Percentiles rank a stretch among this genome's conserved stretches.
Conservation (phyloP, 2,329 filamentous ascomycete genomes). For the Tympanopsis confertula region DNA sequence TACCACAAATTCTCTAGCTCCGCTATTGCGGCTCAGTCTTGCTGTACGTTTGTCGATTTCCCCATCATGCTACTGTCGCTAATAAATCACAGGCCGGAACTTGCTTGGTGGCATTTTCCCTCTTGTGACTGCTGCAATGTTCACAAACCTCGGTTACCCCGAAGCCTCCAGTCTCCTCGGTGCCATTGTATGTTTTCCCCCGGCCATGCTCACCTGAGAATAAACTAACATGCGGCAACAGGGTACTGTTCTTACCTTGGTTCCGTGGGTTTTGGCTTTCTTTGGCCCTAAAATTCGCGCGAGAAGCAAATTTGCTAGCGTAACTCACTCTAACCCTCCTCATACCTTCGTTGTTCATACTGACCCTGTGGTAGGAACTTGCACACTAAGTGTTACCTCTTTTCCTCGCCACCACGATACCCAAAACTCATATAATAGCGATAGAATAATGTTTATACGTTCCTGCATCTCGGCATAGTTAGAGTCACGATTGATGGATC, state of each 20-base stretch:
- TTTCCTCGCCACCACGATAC: no score
- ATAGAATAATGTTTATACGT: no score
- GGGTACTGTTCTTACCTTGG: constrained; percentile 47
- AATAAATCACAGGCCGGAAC: constrained; percentile 40
- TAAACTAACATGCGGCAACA: no score
- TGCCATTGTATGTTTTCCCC: constrained; percentile 3
- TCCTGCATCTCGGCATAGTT: no score
- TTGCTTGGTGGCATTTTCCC: constrained; percentile 73
- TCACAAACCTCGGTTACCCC: constrained; percentile 57
- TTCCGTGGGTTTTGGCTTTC: constrained; percentile 79
- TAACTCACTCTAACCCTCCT: constrained; percentile 13
- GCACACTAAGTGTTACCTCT: no score
- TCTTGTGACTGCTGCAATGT: constrained; percentile 64
- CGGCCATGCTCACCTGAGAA: constrained; percentile 20
- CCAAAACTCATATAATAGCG: no score
- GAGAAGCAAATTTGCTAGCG: constrained; percentile 65
- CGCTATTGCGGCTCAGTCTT: constrained; percentile 70
- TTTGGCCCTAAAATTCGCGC: constrained; percentile 67
- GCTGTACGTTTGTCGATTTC: constrained; percentile 32
- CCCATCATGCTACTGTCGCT: not conserved
- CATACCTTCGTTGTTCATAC: not conserved
- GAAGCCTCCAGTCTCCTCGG: constrained; percentile 67
- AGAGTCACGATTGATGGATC: no score
- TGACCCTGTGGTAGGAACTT: constrained; percentile 1
- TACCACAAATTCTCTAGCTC: constrained; percentile 56